These are phyloP conservation scores for Geranium brycei DNA, from an alignment of 345 rosid genomes.

Conservation along the genomic window DNA sequence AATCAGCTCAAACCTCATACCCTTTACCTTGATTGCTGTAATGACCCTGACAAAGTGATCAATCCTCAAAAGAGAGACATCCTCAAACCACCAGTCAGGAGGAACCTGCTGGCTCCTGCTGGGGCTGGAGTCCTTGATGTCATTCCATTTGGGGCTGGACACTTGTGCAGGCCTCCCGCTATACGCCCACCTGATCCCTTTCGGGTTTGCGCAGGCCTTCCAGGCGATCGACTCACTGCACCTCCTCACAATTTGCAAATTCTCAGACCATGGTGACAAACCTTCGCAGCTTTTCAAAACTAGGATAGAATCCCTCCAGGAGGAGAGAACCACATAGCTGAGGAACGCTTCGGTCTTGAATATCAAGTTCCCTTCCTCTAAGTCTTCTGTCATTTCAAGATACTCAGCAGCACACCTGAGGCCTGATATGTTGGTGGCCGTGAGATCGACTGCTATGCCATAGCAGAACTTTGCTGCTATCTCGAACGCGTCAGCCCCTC, in stretches of 20 bases:
- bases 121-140: conserved; percentile 66
- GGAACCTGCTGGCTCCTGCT: conserved; percentile 70
- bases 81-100: conserved; percentile 99
- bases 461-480: conserved; percentile 93
- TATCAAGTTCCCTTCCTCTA: conserved; percentile 91
- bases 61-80: conserved; percentile 79
- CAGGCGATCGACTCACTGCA: conserved; percentile 98
- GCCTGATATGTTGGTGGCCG: conserved; percentile 80
- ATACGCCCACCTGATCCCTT: conserved; percentile 89
- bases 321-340: conserved; percentile 85
- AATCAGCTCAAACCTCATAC: conserved; percentile 78
- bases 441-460: conserved; percentile 84
- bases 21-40: conserved; percentile 93
- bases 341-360: conserved; percentile 98
- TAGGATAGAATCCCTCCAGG: conserved; percentile 90
- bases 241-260: conserved; percentile 84
- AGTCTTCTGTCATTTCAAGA: conserved; percentile 99
- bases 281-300: conserved; percentile 85
- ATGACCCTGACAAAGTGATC: conserved; percentile 89
- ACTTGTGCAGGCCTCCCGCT: conserved; percentile 57
- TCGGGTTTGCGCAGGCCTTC: conserved; percentile 96
- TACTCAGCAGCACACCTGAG: conserved; percentile 89
- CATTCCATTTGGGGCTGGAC: conserved; percentile 77
- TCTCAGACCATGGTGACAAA: conserved; percentile 95
- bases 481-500: conserved; percentile 82